phyloP scores from a whole-genome alignment of 805 yeast genomes.

The Wickerhamiella sergipiensis region DNA sequence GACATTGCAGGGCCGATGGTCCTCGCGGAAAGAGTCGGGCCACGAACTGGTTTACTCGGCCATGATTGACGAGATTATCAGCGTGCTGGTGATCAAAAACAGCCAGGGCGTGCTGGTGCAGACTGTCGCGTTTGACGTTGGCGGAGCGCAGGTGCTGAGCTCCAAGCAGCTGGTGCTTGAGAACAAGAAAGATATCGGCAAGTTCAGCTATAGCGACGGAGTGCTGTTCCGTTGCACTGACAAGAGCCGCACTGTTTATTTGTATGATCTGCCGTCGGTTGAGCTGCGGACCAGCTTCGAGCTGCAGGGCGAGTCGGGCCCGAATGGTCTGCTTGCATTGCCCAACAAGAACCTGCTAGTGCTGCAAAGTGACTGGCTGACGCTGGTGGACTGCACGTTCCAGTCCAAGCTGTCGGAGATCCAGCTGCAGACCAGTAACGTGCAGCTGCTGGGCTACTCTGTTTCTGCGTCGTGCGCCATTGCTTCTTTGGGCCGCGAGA shows the following conservation, averaged over 20 bases:
- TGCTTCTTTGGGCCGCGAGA: conserved; percentile 4
- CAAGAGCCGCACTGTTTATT: not conserved
- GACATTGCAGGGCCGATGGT: conserved; percentile 1
- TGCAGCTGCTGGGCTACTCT: conserved; percentile 9
- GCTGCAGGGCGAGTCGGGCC: conserved; percentile 4
- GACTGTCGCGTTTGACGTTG: conserved; percentile 1
- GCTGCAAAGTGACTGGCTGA: conserved; percentile 3
- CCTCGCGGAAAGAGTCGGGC: not conserved
- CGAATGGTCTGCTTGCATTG: conserved; percentile 10
- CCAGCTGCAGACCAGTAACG: not conserved
- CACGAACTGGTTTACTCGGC: conserved; percentile 1
- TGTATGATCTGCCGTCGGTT: conserved; percentile 6
- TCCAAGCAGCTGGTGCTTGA: not conserved
- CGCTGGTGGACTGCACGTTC: conserved; percentile 14
- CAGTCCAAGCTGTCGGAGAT: conserved; percentile 8
- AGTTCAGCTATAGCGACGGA: conserved; percentile 6
- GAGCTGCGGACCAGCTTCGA: conserved; percentile 2
- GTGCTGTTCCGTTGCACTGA: conserved; percentile 3
- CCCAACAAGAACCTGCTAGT: conserved; percentile 11
- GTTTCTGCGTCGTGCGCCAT: conserved; percentile 7
- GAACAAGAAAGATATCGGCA: not conserved
- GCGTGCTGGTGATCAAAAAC: not conserved
- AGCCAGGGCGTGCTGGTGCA: not conserved
- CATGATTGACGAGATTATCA: conserved; percentile 1
- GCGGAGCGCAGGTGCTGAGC: not conserved